A percentile compares a stretch with the other conserved stretches of the same genome.
These are phyloP conservation scores for Leucocoprinus birnbaumii DNA, from an alignment of 768 basidiomycete species.

Conservation along the genomic window DNA sequence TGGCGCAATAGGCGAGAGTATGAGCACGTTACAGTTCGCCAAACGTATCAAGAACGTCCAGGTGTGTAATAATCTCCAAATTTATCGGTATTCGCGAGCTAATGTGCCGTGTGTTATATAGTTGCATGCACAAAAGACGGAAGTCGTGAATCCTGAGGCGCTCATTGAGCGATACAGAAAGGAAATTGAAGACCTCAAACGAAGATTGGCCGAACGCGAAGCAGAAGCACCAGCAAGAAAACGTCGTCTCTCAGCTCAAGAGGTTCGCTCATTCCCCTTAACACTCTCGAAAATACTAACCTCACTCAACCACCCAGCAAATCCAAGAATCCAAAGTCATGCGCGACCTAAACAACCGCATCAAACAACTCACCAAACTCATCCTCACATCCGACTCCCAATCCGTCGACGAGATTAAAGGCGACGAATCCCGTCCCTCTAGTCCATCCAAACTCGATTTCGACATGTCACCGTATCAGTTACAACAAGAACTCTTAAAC, in stretches of 20 bases:
- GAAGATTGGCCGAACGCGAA: constrained; percentile 66
- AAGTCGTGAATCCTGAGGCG: constrained; percentile 90
- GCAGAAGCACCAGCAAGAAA: constrained; percentile 51
- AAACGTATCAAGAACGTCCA: constrained; percentile 89
- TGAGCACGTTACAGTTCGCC: constrained; percentile 89
- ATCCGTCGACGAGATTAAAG: constrained; percentile 67
- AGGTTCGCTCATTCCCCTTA: constrained; percentile 28
- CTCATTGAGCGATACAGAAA: constrained; percentile 92
- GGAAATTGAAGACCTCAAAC: constrained; percentile 89
- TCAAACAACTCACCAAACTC: constrained; percentile 79
- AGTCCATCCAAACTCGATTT: constrained; percentile 91
- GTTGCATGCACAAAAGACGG: constrained; percentile 89
- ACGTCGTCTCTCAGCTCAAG: constrained; percentile 49
- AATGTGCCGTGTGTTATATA: constrained; percentile 20
- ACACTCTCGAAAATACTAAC: not conserved
- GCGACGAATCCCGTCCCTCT: constrained; percentile 69
- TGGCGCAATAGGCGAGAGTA: constrained; percentile 76
- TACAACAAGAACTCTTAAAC: constrained; percentile 85
- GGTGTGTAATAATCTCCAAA: constrained; percentile 29
- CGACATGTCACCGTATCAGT: constrained; percentile 83
- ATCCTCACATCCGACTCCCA: constrained; percentile 72
- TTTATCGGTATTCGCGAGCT: not conserved
- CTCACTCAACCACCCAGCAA: constrained; percentile 55
- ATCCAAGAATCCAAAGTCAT: constrained; percentile 82
- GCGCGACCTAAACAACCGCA: constrained; percentile 76